A percentile compares a stretch with the other conserved stretches of the same genome.
These are phyloP conservation scores for Endocalyx cinctus DNA, from an alignment of 2,329 filamentous ascomycete species.

Conservation along the genomic window DNA sequence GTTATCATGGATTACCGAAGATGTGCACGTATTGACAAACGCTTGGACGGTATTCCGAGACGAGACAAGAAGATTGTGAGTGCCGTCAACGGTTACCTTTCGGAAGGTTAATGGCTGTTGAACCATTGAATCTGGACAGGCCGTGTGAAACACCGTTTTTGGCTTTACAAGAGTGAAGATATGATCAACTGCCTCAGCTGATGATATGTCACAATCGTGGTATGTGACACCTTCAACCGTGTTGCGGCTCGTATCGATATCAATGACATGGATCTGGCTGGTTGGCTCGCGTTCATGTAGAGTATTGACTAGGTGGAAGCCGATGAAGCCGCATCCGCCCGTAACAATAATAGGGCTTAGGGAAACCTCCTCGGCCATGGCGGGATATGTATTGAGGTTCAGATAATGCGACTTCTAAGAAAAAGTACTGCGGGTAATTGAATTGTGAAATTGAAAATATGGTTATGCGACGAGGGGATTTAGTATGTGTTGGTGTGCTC, in stretches of 20 bases:
- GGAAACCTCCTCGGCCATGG: too few relatives aligned
- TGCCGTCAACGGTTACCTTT: constrained; percentile 12
- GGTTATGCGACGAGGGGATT: too few relatives aligned
- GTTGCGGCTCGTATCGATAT: constrained; percentile 6
- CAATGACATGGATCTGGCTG: constrained; percentile 9
- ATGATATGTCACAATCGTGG: constrained; percentile 10
- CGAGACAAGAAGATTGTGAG: constrained; percentile 12
- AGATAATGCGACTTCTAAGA: too few relatives aligned
- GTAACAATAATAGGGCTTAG: constrained; percentile 12
- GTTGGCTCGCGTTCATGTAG: constrained; percentile 8
- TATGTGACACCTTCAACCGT: constrained; percentile 8
- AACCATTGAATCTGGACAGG: constrained; percentile 12
- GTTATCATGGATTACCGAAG: constrained; percentile 16
- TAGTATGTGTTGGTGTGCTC: too few relatives aligned
- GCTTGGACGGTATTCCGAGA: constrained; percentile 8
- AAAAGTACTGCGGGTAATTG: too few relatives aligned
- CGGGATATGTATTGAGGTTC: too few relatives aligned
- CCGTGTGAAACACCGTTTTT: constrained; percentile 11
- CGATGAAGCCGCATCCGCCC: constrained; percentile 15
- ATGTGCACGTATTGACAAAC: constrained; percentile 15
- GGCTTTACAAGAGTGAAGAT: constrained; percentile 7
- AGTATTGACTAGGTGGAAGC: constrained; percentile 10
- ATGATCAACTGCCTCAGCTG: background rate
- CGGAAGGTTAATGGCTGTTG: constrained; percentile 10
- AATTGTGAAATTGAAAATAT: too few relatives aligned